Conservation (phyloP, 2,329 filamentous ascomycete species). For the Rhytidhysteron rufulum region DNA sequence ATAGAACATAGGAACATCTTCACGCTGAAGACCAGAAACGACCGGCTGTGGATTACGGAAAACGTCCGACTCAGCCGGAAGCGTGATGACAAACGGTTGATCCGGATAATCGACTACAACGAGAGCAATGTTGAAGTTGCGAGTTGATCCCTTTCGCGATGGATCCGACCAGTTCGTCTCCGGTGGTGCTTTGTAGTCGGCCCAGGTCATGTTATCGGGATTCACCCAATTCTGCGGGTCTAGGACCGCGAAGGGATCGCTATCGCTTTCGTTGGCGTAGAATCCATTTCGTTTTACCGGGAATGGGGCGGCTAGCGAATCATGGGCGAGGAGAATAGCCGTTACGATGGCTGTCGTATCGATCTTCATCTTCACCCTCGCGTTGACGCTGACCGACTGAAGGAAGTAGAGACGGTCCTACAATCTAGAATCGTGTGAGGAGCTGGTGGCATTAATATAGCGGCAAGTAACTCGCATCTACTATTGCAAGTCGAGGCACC, state of each 20-base stretch:
- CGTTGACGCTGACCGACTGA: no score
- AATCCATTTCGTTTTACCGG: no score
- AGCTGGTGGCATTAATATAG: no score
- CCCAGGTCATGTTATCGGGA: constrained; percentile 53
- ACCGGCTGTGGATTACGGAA: constrained; percentile 50
- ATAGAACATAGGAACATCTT: constrained; percentile 50
- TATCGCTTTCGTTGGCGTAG: no score
- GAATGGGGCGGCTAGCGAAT: no score
- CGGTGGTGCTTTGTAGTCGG: constrained; percentile 46
- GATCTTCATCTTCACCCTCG: no score
- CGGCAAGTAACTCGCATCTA: no score
- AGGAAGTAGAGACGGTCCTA: no score
- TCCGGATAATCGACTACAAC: constrained; percentile 52
- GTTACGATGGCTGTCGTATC: no score
- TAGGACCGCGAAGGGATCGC: constrained; percentile 47
- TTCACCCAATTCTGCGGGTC: constrained; percentile 53
- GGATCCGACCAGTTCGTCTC: constrained; percentile 49
- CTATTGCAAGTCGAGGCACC: no score
- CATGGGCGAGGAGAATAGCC: no score
- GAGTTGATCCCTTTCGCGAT: constrained; percentile 39
- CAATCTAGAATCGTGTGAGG: no score
- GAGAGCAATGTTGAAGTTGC: constrained; percentile 56
- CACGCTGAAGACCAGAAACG: constrained; percentile 40
- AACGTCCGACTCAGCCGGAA: constrained; percentile 44
- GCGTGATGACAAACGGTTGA: constrained; percentile 47